Base-by-base conservation (phyloP, 2,329 filamentous ascomycete genomes). In the Ophiocordyceps sinensis region DNA sequence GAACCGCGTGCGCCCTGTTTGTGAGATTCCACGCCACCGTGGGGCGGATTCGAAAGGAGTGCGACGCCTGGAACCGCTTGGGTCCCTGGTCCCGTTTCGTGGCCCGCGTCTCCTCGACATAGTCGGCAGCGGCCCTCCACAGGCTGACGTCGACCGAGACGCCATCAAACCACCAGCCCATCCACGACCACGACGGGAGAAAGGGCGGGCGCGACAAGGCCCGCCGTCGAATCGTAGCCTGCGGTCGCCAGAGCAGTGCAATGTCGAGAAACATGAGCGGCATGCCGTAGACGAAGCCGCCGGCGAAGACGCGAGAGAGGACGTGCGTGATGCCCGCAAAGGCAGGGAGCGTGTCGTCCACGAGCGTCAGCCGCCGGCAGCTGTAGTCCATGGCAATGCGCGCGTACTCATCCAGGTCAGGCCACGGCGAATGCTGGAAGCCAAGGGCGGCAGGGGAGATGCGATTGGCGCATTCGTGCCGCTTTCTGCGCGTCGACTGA, bases 161-260 rank as follows among this genome's bases (percentile, higher is more conserved):
- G 26, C 59, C 62, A 42, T 67, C 65, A 42, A 64, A 65, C 58
- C 63, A 66, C 65, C 65, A 68, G 19, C 65, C 64, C 58, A 68
- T 62, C 65, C 65, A 68, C 28, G 63, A 65, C 65, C 65, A 68
- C 4, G 62, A 65, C 0, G 65, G 65, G 6, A 67, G 51, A 40
- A 62, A 63, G 2, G 62, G 57, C 11, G 60, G 53, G 0, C 56
- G 54, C 4, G 59, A 51, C 7, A 62, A 48, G 7, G 58, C 57
- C 19, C 64, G 51, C 15, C 65, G 54, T 23, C 63, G 56, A 26
- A 67, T 61, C 3, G 62, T 64, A 14, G 64, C 62, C 37, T 63
- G 56, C 13, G 65, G 65, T 14, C 63, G 57, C 65, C 65, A 68
- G 23, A 68, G 56, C 19, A 68, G 56, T 8, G 65, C 63, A 38